Base-by-base conservation (phyloP, 202 grass and related monocot species). In the Zoysia matrella region DNA sequence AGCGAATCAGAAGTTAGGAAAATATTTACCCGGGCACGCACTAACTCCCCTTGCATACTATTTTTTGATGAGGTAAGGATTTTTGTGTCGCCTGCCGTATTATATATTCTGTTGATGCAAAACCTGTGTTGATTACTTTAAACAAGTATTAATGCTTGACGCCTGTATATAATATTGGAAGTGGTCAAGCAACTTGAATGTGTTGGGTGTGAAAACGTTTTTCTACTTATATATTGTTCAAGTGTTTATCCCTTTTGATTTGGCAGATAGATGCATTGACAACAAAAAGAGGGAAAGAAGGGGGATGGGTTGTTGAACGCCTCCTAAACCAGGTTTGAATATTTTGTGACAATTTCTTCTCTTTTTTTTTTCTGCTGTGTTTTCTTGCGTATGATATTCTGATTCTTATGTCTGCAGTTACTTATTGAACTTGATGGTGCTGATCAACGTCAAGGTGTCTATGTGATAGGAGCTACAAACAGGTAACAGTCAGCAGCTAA, bases 1-100 rank as follows among this genome's bases (percentile, higher is more conserved):
- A 98, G 95, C 58, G 95, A 98, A 86, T 87, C 83, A 42, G 92
- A 89, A 88, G 86, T 98, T 76, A 93, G 95, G 78, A 95, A 84
- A 79, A 91, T 98, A 86, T 98, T 98, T 78, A 78, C 74, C 8
- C 95, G 92, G 69, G 95, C 95, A 70, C 89, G 85, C 42, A 93
- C 87, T 42, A 95, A 89, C 80, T 89, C 92, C 50, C 95, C 92
- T 0, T 98, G 95, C 65, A 82, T 98, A 84, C 82, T 98, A 4
- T 95, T 98, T 83, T 98, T 98, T 76, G 92, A 98, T 30, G 95
- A 98, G 95, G 92, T 98, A 91, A 45, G 52, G 1, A 7, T 39
- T 70, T 10, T n/a, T 54, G 15, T 65, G 39, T 44, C 43, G 22
- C 42, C 44, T 8, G 40, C 14, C 9, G 12, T 69, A 42, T 11